Conservation (phyloP, 2,329 filamentous ascomycete species). For the Pseudogymnoascus sp. region DNA sequence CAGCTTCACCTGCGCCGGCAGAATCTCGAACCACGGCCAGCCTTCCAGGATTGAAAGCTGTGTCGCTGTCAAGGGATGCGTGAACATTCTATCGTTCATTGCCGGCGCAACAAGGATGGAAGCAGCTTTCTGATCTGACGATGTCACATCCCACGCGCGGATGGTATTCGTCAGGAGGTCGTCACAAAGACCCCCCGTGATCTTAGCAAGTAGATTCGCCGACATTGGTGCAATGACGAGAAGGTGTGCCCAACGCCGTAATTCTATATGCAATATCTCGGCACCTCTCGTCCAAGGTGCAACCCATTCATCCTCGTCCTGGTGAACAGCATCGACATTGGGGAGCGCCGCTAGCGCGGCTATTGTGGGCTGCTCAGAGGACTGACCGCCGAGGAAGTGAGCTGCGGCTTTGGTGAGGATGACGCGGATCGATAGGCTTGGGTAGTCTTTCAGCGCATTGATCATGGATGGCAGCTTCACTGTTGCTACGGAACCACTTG, state of each 20-base stretch:
- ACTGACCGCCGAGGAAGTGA: slow-evolving; percentile 69
- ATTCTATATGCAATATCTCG: slow-evolving; percentile 83
- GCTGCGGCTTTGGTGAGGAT: slow-evolving; percentile 67
- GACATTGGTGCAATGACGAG: slow-evolving; percentile 73
- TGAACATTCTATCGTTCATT: slow-evolving; percentile 91
- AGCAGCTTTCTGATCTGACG: slow-evolving; percentile 43
- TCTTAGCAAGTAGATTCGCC: slow-evolving; percentile 80
- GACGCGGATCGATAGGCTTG: slow-evolving; percentile 67
- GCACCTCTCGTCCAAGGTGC: slow-evolving; percentile 68
- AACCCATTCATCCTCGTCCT: slow-evolving; percentile 79
- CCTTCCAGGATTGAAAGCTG: slow-evolving; percentile 65
- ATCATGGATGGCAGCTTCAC: slow-evolving; percentile 72
- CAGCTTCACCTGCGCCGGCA: slow-evolving; percentile 64
- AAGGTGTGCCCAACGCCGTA: slow-evolving; percentile 73
- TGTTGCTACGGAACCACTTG: slow-evolving; percentile 71
- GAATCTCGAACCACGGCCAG: slow-evolving; percentile 73
- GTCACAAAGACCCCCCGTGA: slow-evolving; percentile 69
- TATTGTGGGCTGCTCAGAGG: slow-evolving; percentile 65
- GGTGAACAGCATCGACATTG: slow-evolving; percentile 73
- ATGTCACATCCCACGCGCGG: slow-evolving; percentile 79
- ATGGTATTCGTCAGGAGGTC: slow-evolving; percentile 66
- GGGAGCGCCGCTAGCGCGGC: slow-evolving; percentile 48
- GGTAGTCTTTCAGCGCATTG: slow-evolving; percentile 39
- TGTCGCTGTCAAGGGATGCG: slow-evolving; percentile 67
- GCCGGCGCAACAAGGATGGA: slow-evolving; percentile 68